Base-by-base conservation (phyloP, 2,329 filamentous ascomycete species). In the Arthrobotrys sphaeroides region DNA sequence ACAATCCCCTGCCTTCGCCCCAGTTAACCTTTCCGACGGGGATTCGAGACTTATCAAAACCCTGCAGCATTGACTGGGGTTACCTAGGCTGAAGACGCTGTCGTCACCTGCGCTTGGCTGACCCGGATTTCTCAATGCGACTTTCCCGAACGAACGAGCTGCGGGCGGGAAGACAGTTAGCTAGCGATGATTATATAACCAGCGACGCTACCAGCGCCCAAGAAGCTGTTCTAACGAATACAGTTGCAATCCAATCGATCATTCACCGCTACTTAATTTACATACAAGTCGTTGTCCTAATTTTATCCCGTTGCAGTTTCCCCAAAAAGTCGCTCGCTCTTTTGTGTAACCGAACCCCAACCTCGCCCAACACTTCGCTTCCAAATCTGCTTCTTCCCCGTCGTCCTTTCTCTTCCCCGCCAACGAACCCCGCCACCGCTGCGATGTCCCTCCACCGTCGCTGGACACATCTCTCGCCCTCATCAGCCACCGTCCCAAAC, bases 381-480 rank as follows among this genome's bases (percentile, higher is more conserved):
- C 7, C 40, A 16, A 28, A 31, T 24, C 51, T 43, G 5, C 2
- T 42, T 31, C 16, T 26, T n/a, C n/a, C n/a, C n/a, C n/a, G n/a
- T n/a, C n/a, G n/a, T n/a, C n/a, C 2, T 43, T 47, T 12, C 33
- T 49, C 33, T 6, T 18, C 13, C 51, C 28, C n/a, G 9, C 13
- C 31, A 60, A 18, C n/a, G n/a, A n/a, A n/a, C 43, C 16, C 13
- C 51, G 6, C 16, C 3, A 20, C 33, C 42, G 22, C 47, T 28
- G 16, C 18, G 16, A 75, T 69, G 72, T 38, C 64, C 18, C 31
- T 51, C 20, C 62, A 16, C 38, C 57, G 57, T 16, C 64, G 59
- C 31, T 75, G 72, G 72, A 75, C 72, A 5, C 57, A 75, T 18
- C 64, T 75, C 5, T 42, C 72, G 5, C 72, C 72, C 2, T 60